Conservation (phyloP, 2,329 filamentous ascomycete genomes). For the Beauveria asiatica region DNA sequence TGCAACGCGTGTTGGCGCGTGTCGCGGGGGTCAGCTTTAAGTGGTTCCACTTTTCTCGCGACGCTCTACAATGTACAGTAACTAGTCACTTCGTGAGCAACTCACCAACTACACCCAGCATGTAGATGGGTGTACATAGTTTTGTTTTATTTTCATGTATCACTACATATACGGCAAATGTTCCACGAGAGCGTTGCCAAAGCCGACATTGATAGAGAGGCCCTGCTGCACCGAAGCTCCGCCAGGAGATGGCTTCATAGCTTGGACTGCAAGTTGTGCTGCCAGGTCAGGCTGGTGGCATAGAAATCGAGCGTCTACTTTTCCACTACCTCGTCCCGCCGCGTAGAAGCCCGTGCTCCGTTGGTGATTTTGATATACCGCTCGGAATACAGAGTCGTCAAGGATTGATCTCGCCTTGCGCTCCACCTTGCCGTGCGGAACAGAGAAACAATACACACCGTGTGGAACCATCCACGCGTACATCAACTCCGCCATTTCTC, state of each 20-base stretch:
- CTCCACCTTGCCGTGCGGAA: conserved; percentile 67
- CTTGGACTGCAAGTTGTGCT: not conserved
- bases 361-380: conserved; percentile 47
- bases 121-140: not conserved
- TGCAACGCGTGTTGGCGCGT: conserved; percentile 7
- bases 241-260: conserved; percentile 4
- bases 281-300: conserved; percentile 2
- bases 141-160: not conserved
- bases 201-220: conserved; percentile 1
- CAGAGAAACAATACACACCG: conserved; percentile 4
- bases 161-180: not conserved
- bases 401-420: conserved; percentile 68
- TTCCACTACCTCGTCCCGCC: conserved; percentile 8
- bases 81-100: conserved; percentile 7
- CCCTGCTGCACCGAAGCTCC: conserved; percentile 1
- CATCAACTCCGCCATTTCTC: not conserved
- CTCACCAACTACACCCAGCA: not conserved
- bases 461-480: conserved; percentile 5
- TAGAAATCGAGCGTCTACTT: conserved; percentile 7
- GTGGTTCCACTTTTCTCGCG: conserved; percentile 14
- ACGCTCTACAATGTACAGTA: not conserved
- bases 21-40: conserved; percentile 12
- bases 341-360: conserved; percentile 5
- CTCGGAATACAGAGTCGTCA: conserved; percentile 69
- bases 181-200: conserved; percentile 5